Evolutionary conservation across 1,139 yeast genomes (phyloP), one percentile per base, ranked within the genome.

Genomic region (Taiozyma sp.): DNA sequence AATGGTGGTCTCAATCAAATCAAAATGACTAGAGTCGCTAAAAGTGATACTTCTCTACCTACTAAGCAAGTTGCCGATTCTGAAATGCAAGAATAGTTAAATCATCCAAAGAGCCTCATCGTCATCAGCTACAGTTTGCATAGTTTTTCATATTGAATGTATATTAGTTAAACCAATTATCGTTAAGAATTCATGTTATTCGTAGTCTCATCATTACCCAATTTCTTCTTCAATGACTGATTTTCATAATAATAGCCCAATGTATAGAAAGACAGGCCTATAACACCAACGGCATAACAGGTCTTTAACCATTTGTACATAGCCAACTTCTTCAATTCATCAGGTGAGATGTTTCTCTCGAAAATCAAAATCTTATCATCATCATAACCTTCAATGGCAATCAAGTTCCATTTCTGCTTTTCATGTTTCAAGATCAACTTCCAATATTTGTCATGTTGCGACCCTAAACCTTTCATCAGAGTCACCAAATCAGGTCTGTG

Each of bases 1-100:
- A 72, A 79, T 56, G 97, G 97, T 42, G 91, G 95, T n/a, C 69
- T 85, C 49, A 82, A 85, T 42, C 75, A 79, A 19, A 71, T 89
- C 64, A 81, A 79, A 49, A 62, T 69, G 48, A 58, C 65, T 42
- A 61, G 68, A 44, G 57, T 74, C 19, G 58, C 70, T 2, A 58
- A 63, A 49, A 61, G 54, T 26, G 53, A 59, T 16, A 46, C 44
- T 6, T 50, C 49, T 30, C 32, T 58, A 10, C 59, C 59, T 28
- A 22, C 40, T 3, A 46, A 45, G 5, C 19, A 16, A 29, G 39
- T 22, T n/a, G 22, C 42, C 9, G 60, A 55, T 35, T 48, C 46
- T 4, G 50, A 49, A 37, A 57, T 57, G 60, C 34, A 45, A 26
- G 51, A 50, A 44, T 53, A 45, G 46, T 19, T 26, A 26, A 16